These are phyloP conservation scores for Novakomyces olei DNA, from an alignment of 805 yeast genomes.

Conservation along the genomic window DNA sequence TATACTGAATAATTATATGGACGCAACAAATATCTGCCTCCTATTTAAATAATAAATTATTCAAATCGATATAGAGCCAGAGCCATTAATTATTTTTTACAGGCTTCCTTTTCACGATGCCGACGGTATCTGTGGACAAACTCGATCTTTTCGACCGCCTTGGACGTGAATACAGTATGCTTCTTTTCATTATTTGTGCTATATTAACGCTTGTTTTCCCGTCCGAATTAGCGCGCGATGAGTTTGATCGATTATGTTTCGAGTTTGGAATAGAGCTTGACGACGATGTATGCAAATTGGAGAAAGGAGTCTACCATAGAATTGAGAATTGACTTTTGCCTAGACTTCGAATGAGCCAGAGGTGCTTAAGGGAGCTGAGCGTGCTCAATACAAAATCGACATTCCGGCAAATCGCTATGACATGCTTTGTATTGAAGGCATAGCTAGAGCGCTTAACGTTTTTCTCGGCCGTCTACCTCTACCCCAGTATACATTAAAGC, in stretches of 20 bases:
- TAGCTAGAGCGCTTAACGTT: slow-evolving; percentile 82
- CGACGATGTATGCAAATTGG: slow-evolving; percentile 67
- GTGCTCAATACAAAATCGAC: slow-evolving; percentile 94
- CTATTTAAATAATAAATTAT: too few species aligned
- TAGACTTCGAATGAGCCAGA: slow-evolving; percentile 13
- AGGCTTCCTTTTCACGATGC: too few species aligned
- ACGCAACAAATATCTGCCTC: too few species aligned
- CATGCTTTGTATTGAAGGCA: slow-evolving; percentile 94
- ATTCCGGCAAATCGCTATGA: slow-evolving; percentile 97
- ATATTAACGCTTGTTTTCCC: not conserved
- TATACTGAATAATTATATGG: too few species aligned
- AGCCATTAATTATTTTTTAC: too few species aligned
- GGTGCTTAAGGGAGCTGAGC: slow-evolving; percentile 30
- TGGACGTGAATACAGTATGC: slow-evolving; percentile 22
- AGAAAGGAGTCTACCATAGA: not conserved
- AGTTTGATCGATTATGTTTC: slow-evolving; percentile 91
- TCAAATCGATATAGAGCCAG: too few species aligned
- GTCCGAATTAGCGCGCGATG: slow-evolving; percentile 30
- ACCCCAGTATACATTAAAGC: slow-evolving; percentile 1
- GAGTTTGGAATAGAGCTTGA: slow-evolving; percentile 94
- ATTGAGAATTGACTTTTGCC: too few species aligned
- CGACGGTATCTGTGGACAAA: slow-evolving; percentile 89
- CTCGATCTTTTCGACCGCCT: slow-evolving; percentile 69
- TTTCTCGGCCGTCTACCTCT: slow-evolving; percentile 46
- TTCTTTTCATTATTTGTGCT: slow-evolving; percentile 7